These are phyloP conservation scores for Raddia distichophylla DNA, from an alignment of 176 grass and related monocot genomes.

Conservation along the genomic window DNA sequence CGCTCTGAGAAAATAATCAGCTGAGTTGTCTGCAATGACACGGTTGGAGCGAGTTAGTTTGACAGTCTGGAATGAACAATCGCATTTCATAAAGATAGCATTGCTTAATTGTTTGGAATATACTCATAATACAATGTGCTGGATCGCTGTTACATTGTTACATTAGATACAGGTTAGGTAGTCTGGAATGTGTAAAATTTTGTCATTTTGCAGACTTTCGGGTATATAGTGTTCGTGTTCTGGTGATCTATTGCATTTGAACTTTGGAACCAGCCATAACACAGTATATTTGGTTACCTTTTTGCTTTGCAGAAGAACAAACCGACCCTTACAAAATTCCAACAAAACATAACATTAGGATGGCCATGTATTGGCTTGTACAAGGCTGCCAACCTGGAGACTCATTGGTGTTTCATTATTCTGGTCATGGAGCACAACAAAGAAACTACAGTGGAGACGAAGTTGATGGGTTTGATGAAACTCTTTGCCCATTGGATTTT, in stretches of 20 bases:
- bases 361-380: constrained; percentile 96
- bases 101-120: neutral
- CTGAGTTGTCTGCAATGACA: neutral
- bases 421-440: constrained; percentile 93
- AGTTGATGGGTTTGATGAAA: constrained; percentile 90
- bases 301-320: constrained; percentile 88
- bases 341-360: constrained; percentile 88
- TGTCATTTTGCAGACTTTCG: neutral
- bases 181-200: neutral
- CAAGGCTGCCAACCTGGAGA: constrained; percentile 95
- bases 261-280: constrained; percentile 6
- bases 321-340: constrained; percentile 84
- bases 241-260: constrained; percentile 13
- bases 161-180: constrained; percentile 8
- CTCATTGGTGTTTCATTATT: constrained; percentile 97
- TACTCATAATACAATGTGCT: neutral
- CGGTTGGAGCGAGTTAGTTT: neutral
- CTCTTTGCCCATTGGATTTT: constrained; percentile 92
- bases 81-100: neutral
- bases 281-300: constrained; percentile 15
- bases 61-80: neutral
- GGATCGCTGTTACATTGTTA: constrained; percentile 10
- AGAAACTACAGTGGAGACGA: constrained; percentile 89
- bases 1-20: neutral
- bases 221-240: constrained; percentile 4